phyloP scores from a whole-genome alignment of 2,329 filamentous ascomycete species.

The Niveomyces coronatus region DNA sequence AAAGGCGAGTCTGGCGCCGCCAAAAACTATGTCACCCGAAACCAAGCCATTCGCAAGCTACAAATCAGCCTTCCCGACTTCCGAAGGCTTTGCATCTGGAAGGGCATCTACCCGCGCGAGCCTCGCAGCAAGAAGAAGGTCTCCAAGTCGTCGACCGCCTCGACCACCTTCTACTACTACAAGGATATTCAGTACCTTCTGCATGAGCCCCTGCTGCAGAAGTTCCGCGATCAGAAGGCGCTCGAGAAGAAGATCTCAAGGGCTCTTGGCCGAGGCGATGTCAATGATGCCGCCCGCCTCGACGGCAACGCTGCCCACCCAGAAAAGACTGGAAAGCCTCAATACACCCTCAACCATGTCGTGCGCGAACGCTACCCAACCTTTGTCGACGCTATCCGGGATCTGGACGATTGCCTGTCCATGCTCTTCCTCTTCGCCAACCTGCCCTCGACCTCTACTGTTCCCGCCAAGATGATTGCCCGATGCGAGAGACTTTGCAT shows the following conservation, averaged over 20 bases:
- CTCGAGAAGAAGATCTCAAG: slow-evolving; percentile 96
- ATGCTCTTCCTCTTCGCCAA: slow-evolving; percentile 98
- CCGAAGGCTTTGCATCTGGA: slow-evolving; percentile 97
- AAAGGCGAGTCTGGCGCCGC: slow-evolving; percentile 86
- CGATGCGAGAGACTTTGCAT: slow-evolving; percentile 86
- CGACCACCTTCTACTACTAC: slow-evolving; percentile 83
- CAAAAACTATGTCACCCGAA: slow-evolving; percentile 97
- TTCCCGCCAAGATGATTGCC: slow-evolving; percentile 91
- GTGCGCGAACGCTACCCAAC: slow-evolving; percentile 97
- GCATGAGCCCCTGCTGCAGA: slow-evolving; percentile 86
- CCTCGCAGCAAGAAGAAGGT: slow-evolving; percentile 96
- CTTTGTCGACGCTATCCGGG: slow-evolving; percentile 85
- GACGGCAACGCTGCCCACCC: slow-evolving; percentile 79
- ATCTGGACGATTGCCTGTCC: slow-evolving; percentile 91
- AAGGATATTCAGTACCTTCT: slow-evolving; percentile 98
- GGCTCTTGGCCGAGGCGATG: slow-evolving; percentile 84
- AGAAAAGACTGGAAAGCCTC: slow-evolving; percentile 82
- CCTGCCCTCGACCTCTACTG: slow-evolving; percentile 77
- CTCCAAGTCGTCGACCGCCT: slow-evolving; percentile 77
- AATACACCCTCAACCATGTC: slow-evolving; percentile 89
- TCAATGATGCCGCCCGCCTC: slow-evolving; percentile 75
- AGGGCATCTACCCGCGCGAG: slow-evolving; percentile 97
- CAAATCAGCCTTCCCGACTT: slow-evolving; percentile 97
- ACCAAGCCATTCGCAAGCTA: slow-evolving; percentile 93
- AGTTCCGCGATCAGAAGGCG: slow-evolving; percentile 94